Conservation (phyloP, 208 protist genomes). For the Wallacemonas sp. region DNA sequence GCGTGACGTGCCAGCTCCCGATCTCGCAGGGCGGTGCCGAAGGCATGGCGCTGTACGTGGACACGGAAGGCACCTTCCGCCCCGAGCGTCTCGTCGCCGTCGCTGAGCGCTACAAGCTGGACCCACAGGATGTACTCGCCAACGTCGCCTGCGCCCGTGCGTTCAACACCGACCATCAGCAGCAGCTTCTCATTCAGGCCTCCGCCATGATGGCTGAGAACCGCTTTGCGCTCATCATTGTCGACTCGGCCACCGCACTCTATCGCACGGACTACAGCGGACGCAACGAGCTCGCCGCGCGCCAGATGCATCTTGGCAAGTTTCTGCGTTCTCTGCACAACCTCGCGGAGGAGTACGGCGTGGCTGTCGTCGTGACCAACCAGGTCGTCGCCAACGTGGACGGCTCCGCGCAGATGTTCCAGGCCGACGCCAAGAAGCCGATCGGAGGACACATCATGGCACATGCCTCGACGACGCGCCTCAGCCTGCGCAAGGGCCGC, state of each 20-base stretch:
- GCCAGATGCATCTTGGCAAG: conserved; percentile 99
- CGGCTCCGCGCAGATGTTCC: conserved; percentile 95
- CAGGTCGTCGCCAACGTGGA: conserved; percentile 99
- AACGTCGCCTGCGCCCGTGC: conserved; percentile 99
- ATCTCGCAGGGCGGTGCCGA: conserved; percentile 95
- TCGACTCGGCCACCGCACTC: conserved; percentile 98
- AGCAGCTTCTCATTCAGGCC: conserved; percentile 94
- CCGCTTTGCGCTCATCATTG: conserved; percentile 97
- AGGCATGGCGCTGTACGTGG: conserved; percentile 99
- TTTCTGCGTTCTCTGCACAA: conserved; percentile 97
- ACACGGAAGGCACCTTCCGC: conserved; percentile 99
- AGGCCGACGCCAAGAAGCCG: conserved; percentile 98
- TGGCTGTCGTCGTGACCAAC: conserved; percentile 99
- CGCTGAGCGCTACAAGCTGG: conserved; percentile 94
- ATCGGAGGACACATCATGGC: conserved; percentile 99
- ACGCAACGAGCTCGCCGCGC: conserved; percentile 96
- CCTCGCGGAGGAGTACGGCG: conserved; percentile 98
- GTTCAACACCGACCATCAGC: conserved; percentile 99
- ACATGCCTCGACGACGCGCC: conserved; percentile 99
- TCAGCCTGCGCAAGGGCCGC: conserved; percentile 98
- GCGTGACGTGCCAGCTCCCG: conserved; percentile 97
- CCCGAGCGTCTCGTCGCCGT: conserved; percentile 92
- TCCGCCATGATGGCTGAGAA: conserved; percentile 99
- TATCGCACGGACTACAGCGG: conserved; percentile 99
- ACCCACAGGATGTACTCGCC: conserved; percentile 97